Conservation (phyloP, 106 monocot genomes). For the Vanilla planifolia region DNA sequence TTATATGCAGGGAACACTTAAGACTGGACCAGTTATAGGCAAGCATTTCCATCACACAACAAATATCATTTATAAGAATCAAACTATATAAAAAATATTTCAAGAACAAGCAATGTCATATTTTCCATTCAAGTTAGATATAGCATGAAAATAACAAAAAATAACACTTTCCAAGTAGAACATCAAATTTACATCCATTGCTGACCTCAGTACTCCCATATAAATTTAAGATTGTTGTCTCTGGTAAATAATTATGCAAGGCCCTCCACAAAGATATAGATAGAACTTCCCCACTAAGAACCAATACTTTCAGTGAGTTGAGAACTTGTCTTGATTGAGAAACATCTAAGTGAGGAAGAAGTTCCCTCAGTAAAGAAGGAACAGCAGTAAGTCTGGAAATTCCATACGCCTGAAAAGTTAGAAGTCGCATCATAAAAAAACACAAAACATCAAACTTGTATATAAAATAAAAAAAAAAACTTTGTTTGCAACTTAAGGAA, state of each 20-base stretch:
- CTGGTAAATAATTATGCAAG: conserved; percentile 49
- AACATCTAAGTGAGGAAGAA: conserved; percentile 34
- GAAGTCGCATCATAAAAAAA: conserved; percentile 7
- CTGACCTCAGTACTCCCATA: conserved; percentile 98
- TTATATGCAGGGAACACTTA: too few species aligned
- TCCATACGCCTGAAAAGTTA: conserved; percentile 50
- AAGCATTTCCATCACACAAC: too few species aligned
- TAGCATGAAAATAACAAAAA: too few species aligned
- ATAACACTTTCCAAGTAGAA: not conserved
- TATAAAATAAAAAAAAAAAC: not conserved
- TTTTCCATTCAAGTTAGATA: too few species aligned
- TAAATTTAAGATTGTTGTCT: conserved; percentile 72
- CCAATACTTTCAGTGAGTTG: conserved; percentile 59
- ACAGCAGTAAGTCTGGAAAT: conserved; percentile 74
- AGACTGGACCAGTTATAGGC: too few species aligned
- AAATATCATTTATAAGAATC: too few species aligned
- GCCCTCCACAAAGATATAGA: conserved; percentile 64
- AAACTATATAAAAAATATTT: too few species aligned
- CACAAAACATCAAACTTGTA: not conserved
- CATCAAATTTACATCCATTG: conserved; percentile 17
- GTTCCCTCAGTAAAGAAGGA: conserved; percentile 57
- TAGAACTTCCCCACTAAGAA: conserved; percentile 82
- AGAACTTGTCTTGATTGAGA: conserved; percentile 15
- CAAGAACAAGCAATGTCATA: too few species aligned
- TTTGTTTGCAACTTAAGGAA: too few species aligned